Evolutionary conservation across 305 asterid genomes (phyloP), one percentile per base, ranked within the genome.

Genomic region (Solanum aculeatissimum): DNA sequence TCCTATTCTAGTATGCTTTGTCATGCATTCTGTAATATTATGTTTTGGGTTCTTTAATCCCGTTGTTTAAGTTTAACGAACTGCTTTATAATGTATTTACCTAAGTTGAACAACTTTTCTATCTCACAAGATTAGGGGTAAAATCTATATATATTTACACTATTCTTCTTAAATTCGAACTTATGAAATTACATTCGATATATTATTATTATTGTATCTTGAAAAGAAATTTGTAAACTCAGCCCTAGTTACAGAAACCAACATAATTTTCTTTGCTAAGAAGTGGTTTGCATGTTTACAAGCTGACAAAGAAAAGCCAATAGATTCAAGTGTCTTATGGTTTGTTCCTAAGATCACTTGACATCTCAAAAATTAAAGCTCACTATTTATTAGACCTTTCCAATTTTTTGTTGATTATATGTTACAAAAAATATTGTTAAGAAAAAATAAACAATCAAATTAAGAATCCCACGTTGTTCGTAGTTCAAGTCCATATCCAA

Each of bases 251-350:
- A 4, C 9, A 62, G 9, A 23, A 62, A 25, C 70, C 38, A 62
- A 38, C 18, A 38, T 35, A 68, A 68, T 16, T 68, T n/a, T 18
- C 15, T 19, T 69, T 19, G 77, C 9, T n/a, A 43, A 6, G 9
- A 53, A 70, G 79, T 70, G 79, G 35, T 70, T 70, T 42, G 51
- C 79, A 70, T 70, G 80, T 71, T 42, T 71, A 71, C 38, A 42
- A 42, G n/a, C 38, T 42, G 55, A 71, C 19, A 42, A 71, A 40
- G 55, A 71, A 71, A 19, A n/a, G 80, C 23, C 11, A 54, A 54
- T 54, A 54, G 10, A 21, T 42, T 42, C 80, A 42, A 43, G 19
- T 40, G 79, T 71, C 79, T 42, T 42, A 71, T 21, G 35, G 80
- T 43, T 66, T 21, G 57, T 71, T 71, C 80, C 54, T 71, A 42